Conservation (phyloP, 495 filamentous ascomycete species). For the Melanomma pulvis-pyrius region DNA sequence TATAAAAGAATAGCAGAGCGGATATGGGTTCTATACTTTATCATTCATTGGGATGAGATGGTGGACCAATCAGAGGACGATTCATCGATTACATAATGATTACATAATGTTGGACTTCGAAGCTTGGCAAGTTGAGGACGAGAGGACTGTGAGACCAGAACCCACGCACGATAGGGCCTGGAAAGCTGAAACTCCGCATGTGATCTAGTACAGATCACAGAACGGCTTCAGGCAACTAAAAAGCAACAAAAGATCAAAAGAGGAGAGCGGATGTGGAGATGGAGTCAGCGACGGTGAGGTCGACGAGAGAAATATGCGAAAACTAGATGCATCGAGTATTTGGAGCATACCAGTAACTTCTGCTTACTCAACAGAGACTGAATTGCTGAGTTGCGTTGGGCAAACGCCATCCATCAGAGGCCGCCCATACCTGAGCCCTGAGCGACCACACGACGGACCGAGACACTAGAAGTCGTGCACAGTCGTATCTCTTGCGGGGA, state of each 20-base stretch:
- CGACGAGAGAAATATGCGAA: constrained; percentile 5
- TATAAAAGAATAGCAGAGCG: no score
- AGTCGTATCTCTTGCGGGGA: background rate
- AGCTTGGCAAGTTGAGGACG: background rate
- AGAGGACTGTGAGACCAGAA: background rate
- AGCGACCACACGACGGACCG: constrained; percentile 9
- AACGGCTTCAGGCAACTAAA: background rate
- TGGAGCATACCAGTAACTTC: background rate
- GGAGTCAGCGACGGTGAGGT: background rate
- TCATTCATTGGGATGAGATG: no score
- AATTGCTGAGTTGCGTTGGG: background rate
- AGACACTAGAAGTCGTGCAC: constrained; percentile 16
- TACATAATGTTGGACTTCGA: no score
- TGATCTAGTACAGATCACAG: background rate
- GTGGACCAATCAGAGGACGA: no score
- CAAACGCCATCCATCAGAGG: constrained; percentile 8
- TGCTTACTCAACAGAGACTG: background rate
- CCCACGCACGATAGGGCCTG: background rate
- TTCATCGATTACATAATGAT: no score
- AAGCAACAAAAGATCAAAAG: background rate
- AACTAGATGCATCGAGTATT: constrained; percentile 15
- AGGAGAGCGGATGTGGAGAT: background rate
- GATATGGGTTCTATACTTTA: no score
- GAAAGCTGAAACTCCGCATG: background rate
- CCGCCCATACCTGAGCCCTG: constrained; percentile 13